Evolutionary conservation across 164 flowering plant genomes (phyloP).

Genomic region (Annona cherimola): DNA sequence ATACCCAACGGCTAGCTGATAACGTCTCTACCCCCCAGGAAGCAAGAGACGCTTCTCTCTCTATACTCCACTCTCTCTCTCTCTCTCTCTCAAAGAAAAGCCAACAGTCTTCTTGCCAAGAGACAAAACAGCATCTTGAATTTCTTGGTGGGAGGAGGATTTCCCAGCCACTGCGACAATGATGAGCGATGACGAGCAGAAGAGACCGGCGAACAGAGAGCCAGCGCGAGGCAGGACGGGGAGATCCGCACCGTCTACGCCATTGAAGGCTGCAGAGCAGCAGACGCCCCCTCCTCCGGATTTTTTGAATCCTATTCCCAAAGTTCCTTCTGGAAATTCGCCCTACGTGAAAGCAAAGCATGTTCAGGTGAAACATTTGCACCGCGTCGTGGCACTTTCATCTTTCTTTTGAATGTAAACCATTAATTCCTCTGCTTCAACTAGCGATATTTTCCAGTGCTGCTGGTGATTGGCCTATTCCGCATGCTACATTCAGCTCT

Average conservation of each 20-base stretch:
- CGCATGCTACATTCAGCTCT: not conserved
- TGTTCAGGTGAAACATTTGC: conserved; percentile 51
- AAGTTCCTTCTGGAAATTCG: conserved; percentile 73
- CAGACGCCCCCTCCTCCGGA: conserved; percentile 25
- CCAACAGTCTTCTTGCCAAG: not conserved
- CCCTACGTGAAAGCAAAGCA: conserved; percentile 87
- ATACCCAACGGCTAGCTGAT: conserved; percentile 18
- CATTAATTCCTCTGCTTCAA: not conserved
- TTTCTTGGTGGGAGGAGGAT: not conserved
- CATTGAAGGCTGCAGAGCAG: conserved; percentile 28
- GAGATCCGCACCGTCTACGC: conserved; percentile 19
- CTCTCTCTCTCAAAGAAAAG: not conserved
- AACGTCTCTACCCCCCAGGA: conserved; percentile 13
- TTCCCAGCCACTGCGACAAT: conserved; percentile 4
- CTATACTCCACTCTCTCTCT: not conserved
- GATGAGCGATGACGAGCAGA: conserved; percentile 8
- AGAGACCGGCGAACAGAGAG: conserved; percentile 20
- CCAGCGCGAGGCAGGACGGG: conserved; percentile 37
- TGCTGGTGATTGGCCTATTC: not conserved
- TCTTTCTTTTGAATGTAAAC: not conserved
- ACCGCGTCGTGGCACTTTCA: not conserved
- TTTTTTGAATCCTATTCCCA: conserved; percentile 52
- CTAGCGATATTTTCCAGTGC: not conserved
- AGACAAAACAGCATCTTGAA: not conserved
- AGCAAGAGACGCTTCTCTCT: not conserved